Conservation (phyloP, 208 protist species). For the Trypanosomatidae sp. region DNA sequence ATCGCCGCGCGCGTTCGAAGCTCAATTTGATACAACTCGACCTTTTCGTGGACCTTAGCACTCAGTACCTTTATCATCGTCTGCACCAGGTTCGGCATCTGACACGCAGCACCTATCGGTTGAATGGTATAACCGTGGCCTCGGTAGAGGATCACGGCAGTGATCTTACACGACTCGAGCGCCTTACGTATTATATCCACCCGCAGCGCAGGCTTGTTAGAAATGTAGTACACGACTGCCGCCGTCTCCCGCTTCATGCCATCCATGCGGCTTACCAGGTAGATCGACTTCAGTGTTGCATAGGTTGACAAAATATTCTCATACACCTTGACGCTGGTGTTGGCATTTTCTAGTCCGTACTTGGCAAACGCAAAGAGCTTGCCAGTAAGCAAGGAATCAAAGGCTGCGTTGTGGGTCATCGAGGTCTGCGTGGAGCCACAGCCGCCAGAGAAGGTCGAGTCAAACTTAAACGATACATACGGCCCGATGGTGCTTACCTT, state of each 20-base stretch:
- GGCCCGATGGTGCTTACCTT: constrained; percentile 7
- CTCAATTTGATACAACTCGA: neutral
- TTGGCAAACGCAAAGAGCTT: constrained; percentile 46
- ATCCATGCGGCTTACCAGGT: constrained; percentile 8
- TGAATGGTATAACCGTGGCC: constrained; percentile 30
- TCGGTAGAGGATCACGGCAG: constrained; percentile 20
- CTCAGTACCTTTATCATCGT: neutral
- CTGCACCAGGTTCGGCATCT: neutral
- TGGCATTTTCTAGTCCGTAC: constrained; percentile 15
- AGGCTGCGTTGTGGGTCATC: constrained; percentile 36
- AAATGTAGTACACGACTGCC: constrained; percentile 29
- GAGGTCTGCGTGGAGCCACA: constrained; percentile 5
- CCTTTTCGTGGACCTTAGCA: neutral
- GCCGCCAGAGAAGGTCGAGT: constrained; percentile 11
- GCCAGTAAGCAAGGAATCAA: constrained; percentile 64
- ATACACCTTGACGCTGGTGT: constrained; percentile 5
- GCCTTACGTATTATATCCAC: constrained; percentile 27
- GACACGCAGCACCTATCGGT: constrained; percentile 5
- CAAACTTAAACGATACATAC: constrained; percentile 15
- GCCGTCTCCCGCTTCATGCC: constrained; percentile 16
- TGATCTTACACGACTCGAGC: neutral
- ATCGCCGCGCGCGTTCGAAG: neutral
- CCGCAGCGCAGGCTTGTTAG: constrained; percentile 5
- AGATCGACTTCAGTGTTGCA: constrained; percentile 23
- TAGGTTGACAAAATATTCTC: constrained; percentile 21